Base-by-base conservation (phyloP, 192 early-diverging fungal genomes). In the Spinellus fusiger region DNA sequence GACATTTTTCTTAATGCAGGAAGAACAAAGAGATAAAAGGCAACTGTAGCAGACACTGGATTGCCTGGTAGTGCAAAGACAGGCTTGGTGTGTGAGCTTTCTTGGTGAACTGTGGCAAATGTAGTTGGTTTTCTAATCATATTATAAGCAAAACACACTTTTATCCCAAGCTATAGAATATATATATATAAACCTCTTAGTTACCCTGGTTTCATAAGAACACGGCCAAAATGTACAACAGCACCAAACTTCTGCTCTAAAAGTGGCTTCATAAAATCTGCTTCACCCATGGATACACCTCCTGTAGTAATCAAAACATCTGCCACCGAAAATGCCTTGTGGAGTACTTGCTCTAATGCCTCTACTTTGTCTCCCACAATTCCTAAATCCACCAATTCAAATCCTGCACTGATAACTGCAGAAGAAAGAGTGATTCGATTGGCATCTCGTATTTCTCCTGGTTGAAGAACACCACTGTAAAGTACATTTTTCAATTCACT, bases 211-310 rank as follows among this genome's bases (percentile, higher is more conserved):
- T 96, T 96, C 85, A 98, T 86, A 34, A 74, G 68, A 10, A 98
- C 87, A 9, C 96, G 80, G 1, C 96, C 96, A 81, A 98, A 96
- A 46, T 89, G 84, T 23, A 96, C 88, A 0, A 62, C 78, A 12
- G 88, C 96, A n/a, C 78, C 77, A 15, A 95, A 64, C 10, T 74
- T 76, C 46, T 87, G 83, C 64, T 94, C 90, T 1, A 96, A 73
- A 0, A 91, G 88, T 0, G 92, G 84, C 61, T 96, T 95, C 48
- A 98, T 74, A 54, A 91, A 80, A 75, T 98, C 96, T 31, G 84
- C 75, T 75, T 98, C 96, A 47, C 96, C 96, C 96, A 98, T 98
- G n/a, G 91, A 93, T 0, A 96, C 96, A 1, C 96, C 96, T 27
- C 96, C 96, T 1, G 94, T 94, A 1, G 90, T 92, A 9, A 98